phyloP scores from a whole-genome alignment of 441 rosid genomes.

The Viola pubescens region DNA sequence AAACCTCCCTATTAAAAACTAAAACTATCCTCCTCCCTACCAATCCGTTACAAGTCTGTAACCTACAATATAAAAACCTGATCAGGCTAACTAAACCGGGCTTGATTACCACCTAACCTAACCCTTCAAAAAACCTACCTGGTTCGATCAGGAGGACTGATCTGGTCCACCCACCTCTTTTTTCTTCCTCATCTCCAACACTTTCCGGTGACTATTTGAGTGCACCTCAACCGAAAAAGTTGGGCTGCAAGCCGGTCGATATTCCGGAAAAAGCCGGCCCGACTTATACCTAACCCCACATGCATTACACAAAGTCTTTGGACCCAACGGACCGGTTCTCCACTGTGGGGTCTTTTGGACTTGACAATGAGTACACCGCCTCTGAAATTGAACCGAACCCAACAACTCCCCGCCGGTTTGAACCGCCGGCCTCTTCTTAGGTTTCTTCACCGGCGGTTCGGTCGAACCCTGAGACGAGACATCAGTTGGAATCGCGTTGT shows the following conservation, averaged over 20 bases:
- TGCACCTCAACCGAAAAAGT: conserved; percentile 68
- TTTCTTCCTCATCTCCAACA: conserved; percentile 68
- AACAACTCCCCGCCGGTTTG: conserved; percentile 16
- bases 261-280: conserved; percentile 80
- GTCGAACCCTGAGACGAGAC: conserved; percentile 20
- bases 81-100: conserved; percentile 2
- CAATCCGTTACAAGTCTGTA: conserved; percentile 6
- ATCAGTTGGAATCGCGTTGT: conserved; percentile 20
- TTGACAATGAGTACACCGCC: conserved; percentile 84
- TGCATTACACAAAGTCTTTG: conserved; percentile 86
- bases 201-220: conserved; percentile 85
- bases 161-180: conserved; percentile 36
- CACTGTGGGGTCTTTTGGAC: conserved; percentile 90
- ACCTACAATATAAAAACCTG: background rate
- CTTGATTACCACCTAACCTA: background rate
- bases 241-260: conserved; percentile 90
- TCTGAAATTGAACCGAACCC: conserved; percentile 20
- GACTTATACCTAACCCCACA: conserved; percentile 94
- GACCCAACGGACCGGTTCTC: conserved; percentile 87
- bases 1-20: conserved; percentile 6
- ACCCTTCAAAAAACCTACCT: conserved; percentile 14
- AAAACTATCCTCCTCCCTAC: background rate
- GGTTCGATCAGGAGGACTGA: conserved; percentile 16
- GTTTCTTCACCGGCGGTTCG: conserved; percentile 29
- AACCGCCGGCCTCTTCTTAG: conserved; percentile 29